Conservation (phyloP, 1,284 basidiomycete species). For the Moniliophthora roreri region DNA sequence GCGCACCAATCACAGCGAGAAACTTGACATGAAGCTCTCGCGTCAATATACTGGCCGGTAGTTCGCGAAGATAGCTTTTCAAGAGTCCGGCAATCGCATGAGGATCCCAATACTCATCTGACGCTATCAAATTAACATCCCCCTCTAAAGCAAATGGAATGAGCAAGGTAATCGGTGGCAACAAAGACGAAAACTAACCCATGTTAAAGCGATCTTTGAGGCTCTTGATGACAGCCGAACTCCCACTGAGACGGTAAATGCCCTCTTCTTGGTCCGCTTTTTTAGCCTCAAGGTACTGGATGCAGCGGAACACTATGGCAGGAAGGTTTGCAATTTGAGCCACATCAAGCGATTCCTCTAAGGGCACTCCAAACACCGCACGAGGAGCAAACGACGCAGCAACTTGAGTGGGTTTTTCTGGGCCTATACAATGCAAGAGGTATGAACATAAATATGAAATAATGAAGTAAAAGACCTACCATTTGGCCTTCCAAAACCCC, state of each 20-base stretch:
- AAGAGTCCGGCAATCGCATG: slow-evolving; percentile 93
- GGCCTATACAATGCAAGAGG: slow-evolving; percentile 26
- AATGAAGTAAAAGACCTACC: slow-evolving; percentile 30
- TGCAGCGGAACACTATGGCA: slow-evolving; percentile 92
- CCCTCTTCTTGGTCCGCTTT: slow-evolving; percentile 96
- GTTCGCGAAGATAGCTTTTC: slow-evolving; percentile 87
- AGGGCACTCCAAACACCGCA: slow-evolving; percentile 87
- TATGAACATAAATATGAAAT: slow-evolving; percentile 14
- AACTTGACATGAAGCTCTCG: slow-evolving; percentile 87
- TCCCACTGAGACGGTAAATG: slow-evolving; percentile 93
- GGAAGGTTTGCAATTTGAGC: slow-evolving; percentile 90
- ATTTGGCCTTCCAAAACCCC: slow-evolving; percentile 73
- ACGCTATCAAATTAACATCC: slow-evolving; percentile 83
- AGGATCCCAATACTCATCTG: slow-evolving; percentile 92
- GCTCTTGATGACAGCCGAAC: slow-evolving; percentile 91
- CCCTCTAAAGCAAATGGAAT: slow-evolving; percentile 60
- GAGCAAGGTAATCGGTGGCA: slow-evolving; percentile 13
- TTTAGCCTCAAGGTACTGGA: slow-evolving; percentile 87
- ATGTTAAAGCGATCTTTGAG: slow-evolving; percentile 92
- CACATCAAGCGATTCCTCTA: slow-evolving; percentile 87
- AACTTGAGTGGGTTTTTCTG: slow-evolving; percentile 38
- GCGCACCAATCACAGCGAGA: slow-evolving; percentile 87
- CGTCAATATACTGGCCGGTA: slow-evolving; percentile 91
- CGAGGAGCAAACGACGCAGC: slow-evolving; percentile 48
- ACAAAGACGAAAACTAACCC: slow-evolving; percentile 46